Percentiles rank a stretch among this genome's conserved stretches.
These are phyloP conservation scores for Vanrija pseudolonga DNA, from an alignment of 1,284 basidiomycete species.

Conservation along the genomic window DNA sequence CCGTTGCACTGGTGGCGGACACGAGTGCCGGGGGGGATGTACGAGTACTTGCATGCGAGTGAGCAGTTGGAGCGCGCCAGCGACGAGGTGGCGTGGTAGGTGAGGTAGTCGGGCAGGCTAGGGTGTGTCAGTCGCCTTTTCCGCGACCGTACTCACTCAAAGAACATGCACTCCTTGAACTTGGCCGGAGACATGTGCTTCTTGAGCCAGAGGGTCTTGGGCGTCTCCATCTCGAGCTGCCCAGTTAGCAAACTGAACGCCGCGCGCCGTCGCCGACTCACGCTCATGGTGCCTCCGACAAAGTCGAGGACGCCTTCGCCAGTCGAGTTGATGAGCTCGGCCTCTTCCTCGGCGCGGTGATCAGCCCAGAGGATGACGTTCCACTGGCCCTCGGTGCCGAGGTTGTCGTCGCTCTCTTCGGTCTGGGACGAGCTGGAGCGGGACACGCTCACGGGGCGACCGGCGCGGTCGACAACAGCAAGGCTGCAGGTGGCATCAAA, in stretches of 20 bases:
- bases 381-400: constrained; percentile 63
- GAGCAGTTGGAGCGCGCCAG: constrained; percentile 85
- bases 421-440: constrained; percentile 39
- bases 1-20: constrained; percentile 44
- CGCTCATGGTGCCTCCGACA: constrained; percentile 95
- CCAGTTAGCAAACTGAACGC: constrained; percentile 6
- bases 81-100: constrained; percentile 80
- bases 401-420: constrained; percentile 31
- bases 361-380: constrained; percentile 86
- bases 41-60: constrained; percentile 94
- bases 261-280: constrained; percentile 55
- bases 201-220: constrained; percentile 95
- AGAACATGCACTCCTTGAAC: constrained; percentile 87
- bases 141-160: constrained; percentile 58
- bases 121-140: neutral
- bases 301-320: constrained; percentile 85
- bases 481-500: constrained; percentile 98
- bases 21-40: constrained; percentile 66
- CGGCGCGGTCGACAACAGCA: constrained; percentile 73
- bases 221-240: constrained; percentile 94
- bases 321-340: constrained; percentile 80
- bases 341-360: constrained; percentile 89
- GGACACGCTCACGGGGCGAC: constrained; percentile 75
- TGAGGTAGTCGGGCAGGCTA: constrained; percentile 85
- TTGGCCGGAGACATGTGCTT: constrained; percentile 69